Conservation (phyloP, 2,329 filamentous ascomycete species). For the Stachybotrys chlorohalonatus region DNA sequence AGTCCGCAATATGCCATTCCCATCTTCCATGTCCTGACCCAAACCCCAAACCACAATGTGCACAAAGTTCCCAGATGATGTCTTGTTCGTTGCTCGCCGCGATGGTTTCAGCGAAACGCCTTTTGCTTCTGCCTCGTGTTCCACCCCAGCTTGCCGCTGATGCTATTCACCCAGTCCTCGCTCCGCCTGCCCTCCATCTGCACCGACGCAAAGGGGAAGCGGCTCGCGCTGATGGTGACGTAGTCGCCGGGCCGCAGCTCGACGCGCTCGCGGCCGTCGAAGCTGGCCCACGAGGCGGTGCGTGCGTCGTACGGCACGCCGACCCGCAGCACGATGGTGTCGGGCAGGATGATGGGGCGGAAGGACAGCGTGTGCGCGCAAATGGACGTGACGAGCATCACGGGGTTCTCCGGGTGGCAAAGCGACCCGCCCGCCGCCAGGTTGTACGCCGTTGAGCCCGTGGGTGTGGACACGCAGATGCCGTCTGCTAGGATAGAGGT, state of each 20-base stretch:
- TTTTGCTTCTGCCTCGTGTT: conserved; percentile 75
- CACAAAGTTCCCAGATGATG: no score
- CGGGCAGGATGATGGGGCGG: conserved; percentile 90
- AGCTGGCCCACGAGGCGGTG: conserved; percentile 91
- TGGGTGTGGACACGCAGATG: conserved; percentile 88
- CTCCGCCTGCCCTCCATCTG: conserved; percentile 58
- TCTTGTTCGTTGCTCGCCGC: not conserved
- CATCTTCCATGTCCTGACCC: not conserved
- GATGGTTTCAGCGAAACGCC: conserved; percentile 18
- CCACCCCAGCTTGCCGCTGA: conserved; percentile 71
- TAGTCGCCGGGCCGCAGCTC: conserved; percentile 74
- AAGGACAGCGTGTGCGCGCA: conserved; percentile 94
- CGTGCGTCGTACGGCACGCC: conserved; percentile 93
- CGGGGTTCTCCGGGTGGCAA: conserved; percentile 92
- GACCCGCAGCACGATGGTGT: conserved; percentile 86
- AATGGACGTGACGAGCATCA: conserved; percentile 89
- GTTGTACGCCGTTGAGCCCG: conserved; percentile 91
- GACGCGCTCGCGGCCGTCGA: conserved; percentile 85
- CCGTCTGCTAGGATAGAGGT: conserved; percentile 90
- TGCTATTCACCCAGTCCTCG: conserved; percentile 78
- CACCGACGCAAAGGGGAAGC: conserved; percentile 73
- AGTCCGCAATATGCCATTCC: not conserved
- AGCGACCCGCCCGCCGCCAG: conserved; percentile 90
- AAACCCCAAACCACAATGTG: no score
- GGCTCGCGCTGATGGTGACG: conserved; percentile 71